These are phyloP conservation scores for Diplogelasinospora grovesii DNA, from an alignment of 495 filamentous ascomycete genomes.

Conservation along the genomic window DNA sequence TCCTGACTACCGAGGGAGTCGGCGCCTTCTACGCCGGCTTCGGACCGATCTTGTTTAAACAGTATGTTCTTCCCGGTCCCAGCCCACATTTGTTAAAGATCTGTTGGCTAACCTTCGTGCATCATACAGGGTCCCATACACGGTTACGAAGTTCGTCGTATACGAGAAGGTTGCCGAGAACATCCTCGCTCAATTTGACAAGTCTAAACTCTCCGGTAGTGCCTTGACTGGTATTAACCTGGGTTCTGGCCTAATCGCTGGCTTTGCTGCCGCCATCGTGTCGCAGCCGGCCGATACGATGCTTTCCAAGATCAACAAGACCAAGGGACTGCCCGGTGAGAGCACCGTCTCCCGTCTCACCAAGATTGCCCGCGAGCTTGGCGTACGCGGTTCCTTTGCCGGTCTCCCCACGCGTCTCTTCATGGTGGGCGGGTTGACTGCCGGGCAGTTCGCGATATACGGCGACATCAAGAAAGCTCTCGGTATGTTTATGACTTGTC, in stretches of 20 bases:
- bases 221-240: constrained; percentile 87
- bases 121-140: constrained; percentile 80
- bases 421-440: constrained; percentile 72
- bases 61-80: constrained; percentile 65
- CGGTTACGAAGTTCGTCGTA: constrained; percentile 99
- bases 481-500: too few relatives aligned
- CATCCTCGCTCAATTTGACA: constrained; percentile 67
- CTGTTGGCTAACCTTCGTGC: too few relatives aligned
- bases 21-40: constrained; percentile 93
- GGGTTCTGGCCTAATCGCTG: constrained; percentile 89
- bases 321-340: constrained; percentile 91
- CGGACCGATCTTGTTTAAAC: constrained; percentile 91
- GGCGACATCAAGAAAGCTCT: constrained; percentile 36
- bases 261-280: constrained; percentile 93
- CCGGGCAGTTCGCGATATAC: constrained; percentile 96
- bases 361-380: constrained; percentile 95
- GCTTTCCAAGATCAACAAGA: constrained; percentile 99
- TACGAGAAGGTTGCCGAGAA: constrained; percentile 93
- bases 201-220: constrained; percentile 62
- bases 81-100: constrained; percentile 11
- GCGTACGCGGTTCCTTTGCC: constrained; percentile 76
- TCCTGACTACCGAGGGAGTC: constrained; percentile 74
- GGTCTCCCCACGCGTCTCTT: constrained; percentile 93
- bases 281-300: constrained; percentile 99
- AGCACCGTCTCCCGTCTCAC: constrained; percentile 82